These are phyloP conservation scores for Nicotiana paniculata DNA, from an alignment of 257 asterid genomes.

Conservation along the genomic window DNA sequence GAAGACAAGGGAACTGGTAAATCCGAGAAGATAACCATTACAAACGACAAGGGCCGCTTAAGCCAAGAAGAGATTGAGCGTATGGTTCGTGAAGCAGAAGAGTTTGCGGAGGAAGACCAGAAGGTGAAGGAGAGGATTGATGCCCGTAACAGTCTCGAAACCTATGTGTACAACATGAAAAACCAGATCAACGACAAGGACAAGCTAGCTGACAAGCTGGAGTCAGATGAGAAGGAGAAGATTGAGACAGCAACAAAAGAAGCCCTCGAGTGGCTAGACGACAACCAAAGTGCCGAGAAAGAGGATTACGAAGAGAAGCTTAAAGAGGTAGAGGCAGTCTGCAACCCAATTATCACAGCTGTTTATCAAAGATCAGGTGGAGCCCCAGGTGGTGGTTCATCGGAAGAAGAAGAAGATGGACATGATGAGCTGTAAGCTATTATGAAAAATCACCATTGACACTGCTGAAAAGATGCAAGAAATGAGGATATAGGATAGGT, in stretches of 20 bases:
- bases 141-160: conserved; percentile 79
- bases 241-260: conserved; percentile 87
- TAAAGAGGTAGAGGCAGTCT: conserved; percentile 87
- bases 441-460: not conserved
- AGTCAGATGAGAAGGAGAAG: conserved; percentile 88
- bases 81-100: conserved; percentile 91
- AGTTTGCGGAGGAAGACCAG: conserved; percentile 93
- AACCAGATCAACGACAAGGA: conserved; percentile 86
- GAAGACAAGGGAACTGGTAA: conserved; percentile 94
- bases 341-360: conserved; percentile 84
- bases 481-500: not conserved
- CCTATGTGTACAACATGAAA: conserved; percentile 92
- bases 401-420: conserved; percentile 48
- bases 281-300: conserved; percentile 77
- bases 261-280: conserved; percentile 93
- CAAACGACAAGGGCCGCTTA: conserved; percentile 94
- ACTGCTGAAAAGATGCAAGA: not conserved
- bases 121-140: conserved; percentile 82
- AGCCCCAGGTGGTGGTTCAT: conserved; percentile 44
- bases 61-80: conserved; percentile 93
- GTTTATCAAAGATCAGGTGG: conserved; percentile 95
- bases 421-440: conserved; percentile 51
- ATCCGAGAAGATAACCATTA: conserved; percentile 87
- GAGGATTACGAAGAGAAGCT: conserved; percentile 95
- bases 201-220: conserved; percentile 87